phyloP scores from a whole-genome alignment of 2,329 filamentous ascomycete species.

The Mollisia scopiformis region DNA sequence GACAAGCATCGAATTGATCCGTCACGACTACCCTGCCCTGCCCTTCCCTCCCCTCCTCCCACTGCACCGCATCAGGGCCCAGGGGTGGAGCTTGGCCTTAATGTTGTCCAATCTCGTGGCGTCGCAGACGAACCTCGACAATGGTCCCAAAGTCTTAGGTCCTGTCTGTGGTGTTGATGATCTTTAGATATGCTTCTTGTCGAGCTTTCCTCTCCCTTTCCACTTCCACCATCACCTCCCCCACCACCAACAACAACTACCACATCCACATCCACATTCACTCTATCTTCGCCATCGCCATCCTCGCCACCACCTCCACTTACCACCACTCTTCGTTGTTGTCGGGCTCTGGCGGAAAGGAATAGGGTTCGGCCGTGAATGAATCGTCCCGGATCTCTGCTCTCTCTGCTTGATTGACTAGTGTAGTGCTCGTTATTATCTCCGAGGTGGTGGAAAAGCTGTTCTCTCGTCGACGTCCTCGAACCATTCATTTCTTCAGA shows the following conservation, averaged over 20 bases:
- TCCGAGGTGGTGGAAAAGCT: not conserved
- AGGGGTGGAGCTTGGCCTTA: slow-evolving; percentile 22
- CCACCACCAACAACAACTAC: slow-evolving; percentile 18
- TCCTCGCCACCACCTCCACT: slow-evolving; percentile 17
- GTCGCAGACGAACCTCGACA: slow-evolving; percentile 32
- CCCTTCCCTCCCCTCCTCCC: too few relatives aligned
- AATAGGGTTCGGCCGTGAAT: slow-evolving; percentile 8
- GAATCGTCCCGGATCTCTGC: slow-evolving; percentile 7
- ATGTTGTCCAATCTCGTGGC: slow-evolving; percentile 33
- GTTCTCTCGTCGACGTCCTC: slow-evolving; percentile 13
- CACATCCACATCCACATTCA: too few relatives aligned
- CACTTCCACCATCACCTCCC: slow-evolving; percentile 13
- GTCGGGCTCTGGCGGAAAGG: slow-evolving; percentile 9
- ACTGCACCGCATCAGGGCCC: too few relatives aligned
- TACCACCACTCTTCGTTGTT: too few relatives aligned
- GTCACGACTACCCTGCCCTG: slow-evolving; percentile 27
- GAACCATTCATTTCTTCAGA: slow-evolving; percentile 14
- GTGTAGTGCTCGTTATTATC: slow-evolving; percentile 6
- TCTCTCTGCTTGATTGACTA: slow-evolving; percentile 11
- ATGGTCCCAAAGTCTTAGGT: slow-evolving; percentile 28
- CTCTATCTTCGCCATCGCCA: slow-evolving; percentile 15
- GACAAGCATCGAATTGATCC: slow-evolving; percentile 35
- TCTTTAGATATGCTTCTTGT: slow-evolving; percentile 30
- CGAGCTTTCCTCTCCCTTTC: slow-evolving; percentile 18
- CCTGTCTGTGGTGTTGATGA: slow-evolving; percentile 22